Evolutionary conservation across 1,284 basidiomycete species (phyloP).

Genomic region (Naganishia sp.): DNA sequence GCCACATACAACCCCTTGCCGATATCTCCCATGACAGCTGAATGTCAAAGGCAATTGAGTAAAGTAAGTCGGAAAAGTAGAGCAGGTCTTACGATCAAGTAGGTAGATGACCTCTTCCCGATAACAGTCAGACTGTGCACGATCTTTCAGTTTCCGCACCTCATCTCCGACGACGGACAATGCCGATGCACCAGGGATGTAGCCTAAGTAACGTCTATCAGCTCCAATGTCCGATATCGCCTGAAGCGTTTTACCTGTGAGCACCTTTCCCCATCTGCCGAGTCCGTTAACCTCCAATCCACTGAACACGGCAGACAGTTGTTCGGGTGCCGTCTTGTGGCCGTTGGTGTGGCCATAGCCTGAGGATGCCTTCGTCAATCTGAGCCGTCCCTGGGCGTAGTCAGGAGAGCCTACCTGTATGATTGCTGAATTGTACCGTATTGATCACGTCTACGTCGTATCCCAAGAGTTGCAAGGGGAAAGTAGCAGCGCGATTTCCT

Average conservation of each 20-base stretch:
- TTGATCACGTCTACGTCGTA: constrained; percentile 97
- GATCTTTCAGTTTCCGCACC: constrained; percentile 59
- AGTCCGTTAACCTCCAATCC: constrained; percentile 69
- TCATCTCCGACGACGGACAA: constrained; percentile 68
- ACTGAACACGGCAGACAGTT: constrained; percentile 68
- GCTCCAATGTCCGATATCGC: not conserved
- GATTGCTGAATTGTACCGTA: constrained; percentile 87
- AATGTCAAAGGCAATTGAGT: constrained; percentile 3
- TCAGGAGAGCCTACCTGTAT: constrained; percentile 66
- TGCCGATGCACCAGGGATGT: constrained; percentile 82
- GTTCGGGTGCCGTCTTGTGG: constrained; percentile 67
- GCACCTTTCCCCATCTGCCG: constrained; percentile 64
- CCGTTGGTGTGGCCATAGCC: constrained; percentile 77
- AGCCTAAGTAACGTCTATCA: constrained; percentile 58
- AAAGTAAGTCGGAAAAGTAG: not conserved
- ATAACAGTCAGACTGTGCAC: constrained; percentile 25
- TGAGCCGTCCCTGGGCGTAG: not conserved
- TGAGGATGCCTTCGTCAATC: constrained; percentile 43
- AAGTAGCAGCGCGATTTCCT: constrained; percentile 82
- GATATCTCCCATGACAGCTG: constrained; percentile 86
- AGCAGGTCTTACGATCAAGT: constrained; percentile 72
- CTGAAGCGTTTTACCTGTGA: constrained; percentile 62
- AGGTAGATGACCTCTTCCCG: constrained; percentile 73
- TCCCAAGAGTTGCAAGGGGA: constrained; percentile 90
- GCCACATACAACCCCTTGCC: constrained; percentile 81